Evolutionary conservation across 768 basidiomycete species (phyloP).

Genomic region (Rhodosporidiobolus odoratus): DNA sequence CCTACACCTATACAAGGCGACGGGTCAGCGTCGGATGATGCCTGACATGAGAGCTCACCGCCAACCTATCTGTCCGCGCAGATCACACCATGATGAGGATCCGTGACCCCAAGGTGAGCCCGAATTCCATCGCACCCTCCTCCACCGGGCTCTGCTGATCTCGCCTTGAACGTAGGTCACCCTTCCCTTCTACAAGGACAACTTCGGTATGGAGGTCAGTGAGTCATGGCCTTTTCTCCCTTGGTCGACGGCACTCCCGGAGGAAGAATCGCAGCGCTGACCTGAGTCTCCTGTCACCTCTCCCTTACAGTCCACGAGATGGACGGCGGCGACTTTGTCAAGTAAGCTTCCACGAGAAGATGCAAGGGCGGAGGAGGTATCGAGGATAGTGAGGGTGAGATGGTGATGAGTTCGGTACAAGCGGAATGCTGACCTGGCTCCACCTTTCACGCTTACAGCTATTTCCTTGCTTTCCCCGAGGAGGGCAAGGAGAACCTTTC

Average conservation of each 20-base stretch:
- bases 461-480: constrained; percentile 46
- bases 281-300: background rate
- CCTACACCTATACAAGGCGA: no score
- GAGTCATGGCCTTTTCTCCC: background rate
- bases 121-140: constrained; percentile 52
- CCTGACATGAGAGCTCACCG: background rate
- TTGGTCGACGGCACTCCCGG: no score
- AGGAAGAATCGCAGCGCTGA: background rate
- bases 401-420: no score
- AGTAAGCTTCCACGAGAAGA: constrained; percentile 47
- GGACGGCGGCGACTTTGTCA: constrained; percentile 56
- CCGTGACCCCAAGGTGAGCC: constrained; percentile 73
- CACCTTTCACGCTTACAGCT: constrained; percentile 76
- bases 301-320: constrained; percentile 14
- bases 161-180: background rate
- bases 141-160: constrained; percentile 58
- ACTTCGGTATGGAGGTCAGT: constrained; percentile 38
- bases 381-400: no score
- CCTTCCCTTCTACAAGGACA: constrained; percentile 9
- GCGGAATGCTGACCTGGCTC: background rate
- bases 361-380: no score
- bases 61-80: background rate
- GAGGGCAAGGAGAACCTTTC: constrained; percentile 51
- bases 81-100: constrained; percentile 74
- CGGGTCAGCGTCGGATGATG: no score